Evolutionary conservation across 1,139 yeast genomes (phyloP).

Genomic region (Yamadazyma diospyri): DNA sequence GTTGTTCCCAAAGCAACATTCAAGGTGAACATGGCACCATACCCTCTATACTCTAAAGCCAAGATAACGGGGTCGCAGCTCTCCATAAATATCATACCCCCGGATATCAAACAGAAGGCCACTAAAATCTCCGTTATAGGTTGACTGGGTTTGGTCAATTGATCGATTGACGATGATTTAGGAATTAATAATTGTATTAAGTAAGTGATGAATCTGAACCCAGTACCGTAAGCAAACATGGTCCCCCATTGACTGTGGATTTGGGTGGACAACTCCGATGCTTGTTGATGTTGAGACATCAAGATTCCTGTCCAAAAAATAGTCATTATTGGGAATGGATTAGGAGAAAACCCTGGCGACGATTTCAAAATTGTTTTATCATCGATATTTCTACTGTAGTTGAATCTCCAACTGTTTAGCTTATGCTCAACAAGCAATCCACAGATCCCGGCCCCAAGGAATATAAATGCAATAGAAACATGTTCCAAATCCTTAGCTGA

Average conservation of each 20-base stretch:
- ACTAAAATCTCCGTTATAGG: constrained; percentile 85
- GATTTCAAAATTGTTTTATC: constrained; percentile 31
- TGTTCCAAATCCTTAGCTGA: constrained; percentile 92
- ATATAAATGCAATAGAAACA: constrained; percentile 92
- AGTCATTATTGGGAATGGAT: constrained; percentile 90
- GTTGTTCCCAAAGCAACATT: constrained; percentile 79
- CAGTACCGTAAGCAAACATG: constrained; percentile 71
- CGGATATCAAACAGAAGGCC: constrained; percentile 75
- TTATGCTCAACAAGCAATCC: constrained; percentile 76
- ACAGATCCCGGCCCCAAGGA: constrained; percentile 86
- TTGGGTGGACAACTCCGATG: constrained; percentile 67
- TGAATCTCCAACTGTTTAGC: constrained; percentile 46
- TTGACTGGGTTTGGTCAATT: constrained; percentile 41
- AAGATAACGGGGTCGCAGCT: constrained; percentile 81
- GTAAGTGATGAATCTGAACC: constrained; percentile 70
- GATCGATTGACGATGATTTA: constrained; percentile 16
- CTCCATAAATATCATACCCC: constrained; percentile 91
- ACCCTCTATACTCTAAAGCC: constrained; percentile 81
- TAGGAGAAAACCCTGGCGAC: constrained; percentile 75
- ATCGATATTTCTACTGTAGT: constrained; percentile 24
- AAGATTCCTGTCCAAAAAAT: constrained; percentile 96
- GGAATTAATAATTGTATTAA: constrained; percentile 54
- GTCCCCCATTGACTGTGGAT: constrained; percentile 93
- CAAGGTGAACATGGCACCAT: constrained; percentile 85
- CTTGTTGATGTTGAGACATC: constrained; percentile 93